Evolutionary conservation across 2,329 filamentous ascomycete species (phyloP), one percentile per base, ranked within the genome.

Genomic region (Laburnicola sp.): DNA sequence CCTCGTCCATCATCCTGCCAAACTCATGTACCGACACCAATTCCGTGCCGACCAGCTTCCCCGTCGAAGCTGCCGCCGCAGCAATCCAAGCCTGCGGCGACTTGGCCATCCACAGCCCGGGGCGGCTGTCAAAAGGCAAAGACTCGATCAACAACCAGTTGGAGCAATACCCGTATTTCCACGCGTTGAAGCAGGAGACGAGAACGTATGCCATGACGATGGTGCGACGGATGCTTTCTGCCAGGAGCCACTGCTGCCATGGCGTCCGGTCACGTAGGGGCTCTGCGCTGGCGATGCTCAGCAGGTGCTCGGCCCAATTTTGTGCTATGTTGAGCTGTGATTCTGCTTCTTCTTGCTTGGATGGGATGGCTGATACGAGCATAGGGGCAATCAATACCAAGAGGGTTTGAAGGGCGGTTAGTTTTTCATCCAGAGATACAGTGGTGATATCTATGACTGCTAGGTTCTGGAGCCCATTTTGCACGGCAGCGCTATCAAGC

Each of bases 81-180:
- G 38, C 38, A 27, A 41, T 41, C 38, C 38, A 41, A 22, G 38
- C 38, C 25, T 41, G 38, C n/a, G 38, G 38, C 7, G 16, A 23
- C 38, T 23, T 5, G 6, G 38, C 38, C 38, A 41, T 41, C 38
- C 38, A 41, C 38, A 41, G 25, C 5, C 38, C 38, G 5, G 38
- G 25, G 11, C 38, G 38, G 21, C 38, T 41, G 25, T 26, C 38
- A n/a, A 41, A 41, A 8, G 38, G 38, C n/a, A 41, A n/a, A 6
- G 38, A 41, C n/a, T 41, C 38, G n/a, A 51, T 31, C 6, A 41
- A 26, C 5, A 41, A 25, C 38, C 38, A 41, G n/a, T 27, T 27
- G 5, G 16, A 22, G 38, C 38, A 41, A 22, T 41, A 41, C 7
- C 38, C 22, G n/a, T 27, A 27, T 23, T 41, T 41, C 10, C 5